phyloP scores from a whole-genome alignment of 768 basidiomycete genomes.

The Floccularia luteovirens region DNA sequence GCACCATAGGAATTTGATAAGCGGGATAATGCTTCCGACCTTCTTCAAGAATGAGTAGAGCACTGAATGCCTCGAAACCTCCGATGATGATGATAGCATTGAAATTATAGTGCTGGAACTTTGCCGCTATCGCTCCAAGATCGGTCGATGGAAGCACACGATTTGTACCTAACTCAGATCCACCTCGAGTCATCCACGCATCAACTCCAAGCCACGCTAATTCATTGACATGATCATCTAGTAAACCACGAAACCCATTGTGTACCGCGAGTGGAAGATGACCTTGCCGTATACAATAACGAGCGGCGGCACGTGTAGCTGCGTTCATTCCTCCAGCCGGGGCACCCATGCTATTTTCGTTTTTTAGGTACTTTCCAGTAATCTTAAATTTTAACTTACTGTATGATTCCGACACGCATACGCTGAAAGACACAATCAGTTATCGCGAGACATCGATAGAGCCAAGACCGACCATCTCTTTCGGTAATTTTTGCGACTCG shows the following conservation, averaged over 20 bases:
- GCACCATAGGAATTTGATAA: constrained; percentile 93
- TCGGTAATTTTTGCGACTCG: constrained; percentile 40
- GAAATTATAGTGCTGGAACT: constrained; percentile 81
- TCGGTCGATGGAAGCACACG: constrained; percentile 80
- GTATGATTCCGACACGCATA: constrained; percentile 77
- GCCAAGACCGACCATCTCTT: constrained; percentile 27
- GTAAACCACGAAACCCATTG: constrained; percentile 93
- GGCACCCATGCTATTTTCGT: constrained; percentile 72
- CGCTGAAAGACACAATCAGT: constrained; percentile 33
- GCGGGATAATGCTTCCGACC: constrained; percentile 80
- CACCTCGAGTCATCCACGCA: constrained; percentile 92
- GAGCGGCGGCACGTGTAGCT: constrained; percentile 88
- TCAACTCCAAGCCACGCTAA: constrained; percentile 97
- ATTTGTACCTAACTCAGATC: constrained; percentile 97
- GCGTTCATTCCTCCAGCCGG: constrained; percentile 99
- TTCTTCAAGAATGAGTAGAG: constrained; percentile 71
- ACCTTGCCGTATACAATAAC: constrained; percentile 88
- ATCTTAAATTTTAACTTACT: constrained; percentile 42
- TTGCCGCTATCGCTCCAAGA: constrained; percentile 82
- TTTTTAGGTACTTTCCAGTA: constrained; percentile 1
- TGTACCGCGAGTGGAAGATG: constrained; percentile 90
- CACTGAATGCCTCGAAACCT: constrained; percentile 91
- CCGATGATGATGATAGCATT: constrained; percentile 86
- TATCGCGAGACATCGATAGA: constrained; percentile 8
- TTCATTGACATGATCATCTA: constrained; percentile 82